Conservation (phyloP, 2,329 filamentous ascomycete genomes). For the Botryotinia calthae region DNA sequence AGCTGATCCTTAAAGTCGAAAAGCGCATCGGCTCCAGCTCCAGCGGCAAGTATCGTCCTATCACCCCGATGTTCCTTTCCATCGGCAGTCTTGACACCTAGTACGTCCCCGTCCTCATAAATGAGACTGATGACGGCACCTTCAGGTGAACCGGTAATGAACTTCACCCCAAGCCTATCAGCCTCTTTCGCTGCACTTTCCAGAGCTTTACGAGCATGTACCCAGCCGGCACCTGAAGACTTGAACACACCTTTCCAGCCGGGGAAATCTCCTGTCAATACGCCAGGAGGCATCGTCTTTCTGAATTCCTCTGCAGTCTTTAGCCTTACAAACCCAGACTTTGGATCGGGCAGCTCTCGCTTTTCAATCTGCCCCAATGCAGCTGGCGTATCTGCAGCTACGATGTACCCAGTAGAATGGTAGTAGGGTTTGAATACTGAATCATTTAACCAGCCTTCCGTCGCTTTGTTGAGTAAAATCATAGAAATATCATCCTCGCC, state of each 20-base stretch:
- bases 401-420: slow-evolving; percentile 47
- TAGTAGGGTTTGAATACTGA: slow-evolving; percentile 45
- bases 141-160: slow-evolving; percentile 43
- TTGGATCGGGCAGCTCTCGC: slow-evolving; percentile 38
- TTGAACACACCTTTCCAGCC: slow-evolving; percentile 52
- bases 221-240: slow-evolving; percentile 49
- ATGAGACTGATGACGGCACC: slow-evolving; percentile 44
- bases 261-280: slow-evolving; percentile 49
- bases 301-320: slow-evolving; percentile 47
- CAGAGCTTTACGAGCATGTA: slow-evolving; percentile 51
- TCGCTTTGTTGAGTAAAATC: slow-evolving; percentile 40
- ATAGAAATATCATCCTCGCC: slow-evolving; percentile 35
- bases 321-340: slow-evolving; percentile 40
- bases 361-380: slow-evolving; percentile 42
- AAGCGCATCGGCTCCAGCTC: slow-evolving; percentile 47
- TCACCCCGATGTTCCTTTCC: slow-evolving; percentile 44
- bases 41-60: slow-evolving; percentile 48
- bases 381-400: slow-evolving; percentile 44
- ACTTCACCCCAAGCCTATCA: slow-evolving; percentile 45
- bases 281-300: slow-evolving; percentile 50
- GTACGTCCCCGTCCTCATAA: slow-evolving; percentile 41
- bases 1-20: slow-evolving; percentile 52
- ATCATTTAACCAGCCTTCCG: slow-evolving; percentile 45
- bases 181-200: slow-evolving; percentile 47
- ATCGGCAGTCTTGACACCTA: slow-evolving; percentile 46